Base-by-base conservation (phyloP, 2,329 filamentous ascomycete genomes). In the Lasiodiplodia sp. region DNA sequence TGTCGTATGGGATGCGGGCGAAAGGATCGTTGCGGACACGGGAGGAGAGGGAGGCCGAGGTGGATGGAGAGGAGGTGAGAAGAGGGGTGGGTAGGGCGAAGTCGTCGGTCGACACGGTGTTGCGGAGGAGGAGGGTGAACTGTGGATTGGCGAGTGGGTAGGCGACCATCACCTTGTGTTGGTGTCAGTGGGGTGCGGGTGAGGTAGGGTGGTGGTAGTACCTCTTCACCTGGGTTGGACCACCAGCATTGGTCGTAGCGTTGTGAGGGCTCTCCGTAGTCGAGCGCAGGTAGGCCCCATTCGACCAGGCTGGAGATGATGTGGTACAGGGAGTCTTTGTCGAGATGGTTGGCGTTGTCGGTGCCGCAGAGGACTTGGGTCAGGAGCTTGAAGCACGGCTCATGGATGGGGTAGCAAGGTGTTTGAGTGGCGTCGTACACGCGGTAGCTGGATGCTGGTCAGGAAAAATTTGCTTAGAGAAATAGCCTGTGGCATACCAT, bases 351-450 rank as follows among this genome's bases (percentile, higher is more conserved):
- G 4, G 38, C 23, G 12, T 70, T 57, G 0, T 57, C 28, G 31
- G 66, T 69, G 8, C 71, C 72, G 11, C 34, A 38, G 3, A 74
- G n/a, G 18, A 49, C 65, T 28, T 63, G 67, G 8, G 70, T 69
- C 1, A 75, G 70, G 37, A 75, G 52, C 11, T 69, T 52, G 57
- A 70, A 72, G 34, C 74, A 75, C 2, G 68, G 68, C 31, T 72
- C 69, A 58, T 75, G 73, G 25, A 75, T 73, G 3, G 73, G 73
- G 57, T 69, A 74, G 14, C 66, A 67, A 6, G 37, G 34, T 1
- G 56, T 47, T 0, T 58, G 40, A 4, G 70, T 70, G 2, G 53
- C 23, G 14, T 69, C 60, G 6, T 67, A 69, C 0, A 47, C 10
- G 6, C 56, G 25, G 38, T 71, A 73, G 37, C 71, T 72, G 16